A percentile compares a stretch with the other conserved stretches of the same genome.
Evolutionary conservation across 73 alveolate species (phyloP).

Genomic region (Tetrahymena borealis): DNA sequence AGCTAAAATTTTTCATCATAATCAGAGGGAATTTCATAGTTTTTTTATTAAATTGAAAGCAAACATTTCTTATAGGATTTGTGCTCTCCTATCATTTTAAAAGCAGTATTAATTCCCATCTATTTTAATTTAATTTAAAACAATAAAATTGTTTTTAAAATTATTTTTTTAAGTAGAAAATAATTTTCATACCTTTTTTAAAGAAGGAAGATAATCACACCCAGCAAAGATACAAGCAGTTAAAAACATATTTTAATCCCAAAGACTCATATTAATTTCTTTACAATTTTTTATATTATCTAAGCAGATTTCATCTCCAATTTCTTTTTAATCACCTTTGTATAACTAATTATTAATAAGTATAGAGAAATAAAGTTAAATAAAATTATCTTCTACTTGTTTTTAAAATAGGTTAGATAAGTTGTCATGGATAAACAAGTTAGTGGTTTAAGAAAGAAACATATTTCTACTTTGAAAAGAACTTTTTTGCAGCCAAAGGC

Average conservation of each 20-base stretch:
- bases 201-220: conserved; percentile 92
- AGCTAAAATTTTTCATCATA: conserved; percentile 71
- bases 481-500: conserved; percentile 88
- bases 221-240: conserved; percentile 92
- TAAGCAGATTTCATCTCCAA: conserved; percentile 63
- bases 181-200: conserved; percentile 51
- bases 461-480: conserved; percentile 60
- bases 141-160: neutral
- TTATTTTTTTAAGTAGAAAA: conserved; percentile 52
- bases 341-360: neutral
- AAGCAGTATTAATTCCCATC: conserved; percentile 45
- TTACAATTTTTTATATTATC: conserved; percentile 49
- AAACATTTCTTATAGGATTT: conserved; percentile 7
- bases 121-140: neutral
- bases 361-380: neutral
- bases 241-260: conserved; percentile 73
- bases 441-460: neutral
- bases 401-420: too few relatives aligned
- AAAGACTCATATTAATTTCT: conserved; percentile 56
- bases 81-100: conserved; percentile 13
- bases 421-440: too few relatives aligned
- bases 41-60: conserved; percentile 39
- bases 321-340: conserved; percentile 23
- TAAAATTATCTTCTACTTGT: conserved; percentile 19
- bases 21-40: conserved; percentile 61